These are phyloP conservation scores for Mollisiaceae sp. DNA, from an alignment of 2,329 filamentous ascomycete species.

Conservation along the genomic window DNA sequence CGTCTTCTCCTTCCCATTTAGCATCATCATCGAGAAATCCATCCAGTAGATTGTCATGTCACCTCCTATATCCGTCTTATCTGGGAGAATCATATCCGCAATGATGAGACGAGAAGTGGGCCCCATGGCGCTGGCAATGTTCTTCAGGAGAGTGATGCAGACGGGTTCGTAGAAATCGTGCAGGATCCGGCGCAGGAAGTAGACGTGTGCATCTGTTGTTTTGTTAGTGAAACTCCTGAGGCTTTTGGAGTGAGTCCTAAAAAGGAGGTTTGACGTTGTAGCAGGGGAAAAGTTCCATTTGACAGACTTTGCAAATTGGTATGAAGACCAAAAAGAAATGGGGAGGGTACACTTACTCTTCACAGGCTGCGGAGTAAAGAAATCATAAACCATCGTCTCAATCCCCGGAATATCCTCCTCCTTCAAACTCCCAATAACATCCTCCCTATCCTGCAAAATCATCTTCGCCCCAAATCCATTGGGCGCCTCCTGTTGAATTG, in stretches of 20 bases:
- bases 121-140: slow-evolving; percentile 39
- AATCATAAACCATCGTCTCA: slow-evolving; percentile 37
- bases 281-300: background rate
- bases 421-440: slow-evolving; percentile 15
- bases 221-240: background rate
- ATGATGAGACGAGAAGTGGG: slow-evolving; percentile 36
- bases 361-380: slow-evolving; percentile 38
- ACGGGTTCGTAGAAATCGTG: slow-evolving; percentile 41
- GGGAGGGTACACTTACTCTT: too few species aligned
- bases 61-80: slow-evolving; percentile 29
- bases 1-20: slow-evolving; percentile 39
- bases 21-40: slow-evolving; percentile 36
- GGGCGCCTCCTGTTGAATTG: background rate
- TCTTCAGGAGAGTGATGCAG: slow-evolving; percentile 32
- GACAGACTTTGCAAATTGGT: too few species aligned
- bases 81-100: slow-evolving; percentile 38
- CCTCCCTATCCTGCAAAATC: slow-evolving; percentile 22
- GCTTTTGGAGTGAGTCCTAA: background rate
- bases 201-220: slow-evolving; percentile 36
- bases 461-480: background rate
- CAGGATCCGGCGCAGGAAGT: slow-evolving; percentile 39
- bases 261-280: background rate
- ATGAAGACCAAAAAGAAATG: too few species aligned
- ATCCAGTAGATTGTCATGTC: slow-evolving; percentile 43
- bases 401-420: slow-evolving; percentile 22